phyloP scores from a whole-genome alignment of 768 basidiomycete species.

The Agaricus blazei region DNA sequence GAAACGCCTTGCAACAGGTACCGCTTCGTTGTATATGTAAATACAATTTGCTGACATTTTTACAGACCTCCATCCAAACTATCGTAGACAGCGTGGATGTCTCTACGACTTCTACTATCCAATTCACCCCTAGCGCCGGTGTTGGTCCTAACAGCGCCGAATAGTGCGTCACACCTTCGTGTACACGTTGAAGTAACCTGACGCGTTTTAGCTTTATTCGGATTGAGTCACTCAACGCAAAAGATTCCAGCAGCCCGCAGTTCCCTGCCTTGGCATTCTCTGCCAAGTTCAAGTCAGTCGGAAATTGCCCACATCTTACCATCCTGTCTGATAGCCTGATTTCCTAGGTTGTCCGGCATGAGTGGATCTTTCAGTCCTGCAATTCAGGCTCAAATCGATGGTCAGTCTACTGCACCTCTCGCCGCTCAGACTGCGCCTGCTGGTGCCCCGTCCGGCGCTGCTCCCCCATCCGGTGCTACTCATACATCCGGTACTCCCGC shows the following conservation, averaged over 20 bases:
- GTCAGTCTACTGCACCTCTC: slow-evolving; percentile 53
- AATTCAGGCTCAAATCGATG: slow-evolving; percentile 54
- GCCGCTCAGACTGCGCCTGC: slow-evolving; percentile 27
- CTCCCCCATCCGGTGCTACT: slow-evolving; percentile 9
- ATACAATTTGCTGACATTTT: not conserved
- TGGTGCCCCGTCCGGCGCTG: slow-evolving; percentile 4
- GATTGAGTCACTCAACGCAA: slow-evolving; percentile 52
- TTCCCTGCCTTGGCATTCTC: slow-evolving; percentile 72
- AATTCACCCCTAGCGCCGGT: slow-evolving; percentile 44
- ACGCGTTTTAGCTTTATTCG: slow-evolving; percentile 63
- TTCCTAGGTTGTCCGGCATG: slow-evolving; percentile 63
- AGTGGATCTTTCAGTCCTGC: slow-evolving; percentile 58
- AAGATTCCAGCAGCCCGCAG: slow-evolving; percentile 45
- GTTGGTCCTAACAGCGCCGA: slow-evolving; percentile 50
- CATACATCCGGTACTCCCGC: slow-evolving; percentile 12
- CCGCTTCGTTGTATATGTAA: not conserved
- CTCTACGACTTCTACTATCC: slow-evolving; percentile 34
- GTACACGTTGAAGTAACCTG: not conserved
- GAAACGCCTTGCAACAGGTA: slow-evolving; percentile 61
- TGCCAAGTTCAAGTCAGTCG: slow-evolving; percentile 65
- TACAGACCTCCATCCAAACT: slow-evolving; percentile 50
- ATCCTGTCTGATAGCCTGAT: not conserved
- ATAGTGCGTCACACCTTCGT: slow-evolving; percentile 42
- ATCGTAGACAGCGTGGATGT: slow-evolving; percentile 49
- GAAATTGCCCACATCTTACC: not conserved